Base-by-base conservation (phyloP, 176 grass and related monocot species). In the Tuctoria greenei region DNA sequence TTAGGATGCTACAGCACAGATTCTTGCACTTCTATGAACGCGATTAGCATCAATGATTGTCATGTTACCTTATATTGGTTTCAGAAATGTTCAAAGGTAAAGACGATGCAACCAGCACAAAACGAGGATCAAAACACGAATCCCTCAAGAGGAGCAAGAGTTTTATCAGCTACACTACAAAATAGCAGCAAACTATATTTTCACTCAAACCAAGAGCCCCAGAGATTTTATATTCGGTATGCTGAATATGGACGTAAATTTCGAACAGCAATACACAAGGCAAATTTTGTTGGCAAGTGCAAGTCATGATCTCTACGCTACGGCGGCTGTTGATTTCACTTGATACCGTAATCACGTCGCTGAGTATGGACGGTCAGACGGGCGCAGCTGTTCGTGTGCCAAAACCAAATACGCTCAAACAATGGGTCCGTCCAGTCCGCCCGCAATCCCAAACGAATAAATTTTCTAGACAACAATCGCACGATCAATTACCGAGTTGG, bases 41-140 rank as follows among this genome's bases (percentile, higher is more conserved):
- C 4, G 76, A 26, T 65, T 20, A 72, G 49, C 39, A 73, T 10
- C 31, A 0, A 20, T 2, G 38, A 72, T 73, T 65, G 12, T 73
- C 15, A 79, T 17, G n/a, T 79, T 79, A 72, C 15, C 27, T 40
- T 47, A 39, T 18, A 67, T 23, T 47, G n/a, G 34, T 62, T 74
- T 51, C 42, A 34, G 15, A 68, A 36, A 49, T 24, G 36, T 21
- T 61, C 25, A 75, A 45, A 61, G 14, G 17, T 36, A 49, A 64
- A 64, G 56, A 20, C 35, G 25, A 23, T 64, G 31, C 31, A 61
- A 45, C 57, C 16, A 75, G 25, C 6, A 34, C 39, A 37, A 35
- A 26, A 60, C 31, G 50, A 35, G 4, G 20, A 16, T 23, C 10
- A 24, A 44, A 57, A 69, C 16, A 59, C 43, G 66, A 14, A 55